Evolutionary conservation across 2,329 filamentous ascomycete species (phyloP), one percentile per base, ranked within the genome.

Genomic region (Aspergillus spinulosporus): DNA sequence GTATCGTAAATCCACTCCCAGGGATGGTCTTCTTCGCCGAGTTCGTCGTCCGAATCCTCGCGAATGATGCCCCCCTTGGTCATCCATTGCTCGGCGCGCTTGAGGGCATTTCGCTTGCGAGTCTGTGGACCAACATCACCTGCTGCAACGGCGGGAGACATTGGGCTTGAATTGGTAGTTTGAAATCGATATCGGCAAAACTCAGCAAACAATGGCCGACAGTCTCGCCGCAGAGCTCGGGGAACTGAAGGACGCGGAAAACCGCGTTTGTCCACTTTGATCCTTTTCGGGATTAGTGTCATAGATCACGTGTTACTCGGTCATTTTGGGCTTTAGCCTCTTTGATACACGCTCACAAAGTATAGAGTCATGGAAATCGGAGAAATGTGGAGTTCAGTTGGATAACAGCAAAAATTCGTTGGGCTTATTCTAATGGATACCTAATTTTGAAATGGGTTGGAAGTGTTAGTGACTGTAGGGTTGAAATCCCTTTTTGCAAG

Each of bases 41-140:
- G 83, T 72, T 96, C 93, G 72, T 96, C 92, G 71, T 96, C 92
- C 0, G 90, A 95, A 70, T 96, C 88, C 59, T 94, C 89, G 65
- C 88, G 82, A 5, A 79, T 75, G 8, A 92, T 80, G 32, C 87
- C 88, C 44, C 84, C 84, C 62, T 73, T 84, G 58, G 75, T 81
- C 57, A 87, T 78, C 67, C 78, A 79, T 66, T 75, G 72, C 57
- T 75, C 77, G 44, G 76, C 74, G 32, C 71, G 71, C 60, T 75
- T 70, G 46, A 64, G 67, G 39, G 68, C 65, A 58, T 62, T 68
- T 34, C 54, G 64, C 15, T 60, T 61, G 36, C 56, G 58, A 34
- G 62, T 46, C 4, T 56, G 52, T 29, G 58, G 51, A 4, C 51
- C 37, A 5, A 64, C 59, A 28, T 49, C 57, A 9, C 64, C 64